Base-by-base conservation (phyloP, 371 early-diverging fungal species). In the Mucor indicus region DNA sequence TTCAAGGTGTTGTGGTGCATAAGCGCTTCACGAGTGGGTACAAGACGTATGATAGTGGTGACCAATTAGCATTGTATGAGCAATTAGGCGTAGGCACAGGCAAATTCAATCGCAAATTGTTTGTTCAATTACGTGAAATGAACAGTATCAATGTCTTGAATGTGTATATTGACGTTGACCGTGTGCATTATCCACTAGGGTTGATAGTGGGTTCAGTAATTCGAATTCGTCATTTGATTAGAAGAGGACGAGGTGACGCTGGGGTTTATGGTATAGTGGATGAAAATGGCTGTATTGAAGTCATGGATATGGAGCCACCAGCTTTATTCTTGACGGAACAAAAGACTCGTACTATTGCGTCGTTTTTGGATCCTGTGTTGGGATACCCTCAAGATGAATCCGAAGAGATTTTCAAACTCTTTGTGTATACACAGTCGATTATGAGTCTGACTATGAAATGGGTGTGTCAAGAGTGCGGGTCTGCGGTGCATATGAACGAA, bases 381-480 rank as follows among this genome's bases (percentile, higher is more conserved):
- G n/a, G n/a, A n/a, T n/a, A n/a, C n/a, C n/a, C n/a, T n/a, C n/a
- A n/a, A n/a, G n/a, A n/a, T n/a, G n/a, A n/a, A n/a, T n/a, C n/a
- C n/a, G n/a, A n/a, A n/a, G n/a, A n/a, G n/a, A n/a, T n/a, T n/a
- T n/a, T n/a, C n/a, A n/a, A n/a, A n/a, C n/a, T n/a, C n/a, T n/a
- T n/a, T n/a, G n/a, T n/a, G n/a, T n/a, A n/a, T n/a, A n/a, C n/a
- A n/a, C n/a, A n/a, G n/a, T n/a, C n/a, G n/a, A n/a, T 56, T 12
- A 25, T 48, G 2, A 21, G 11, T 3, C 12, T 63, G 11, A 24
- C 19, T 0, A 13, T 67, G 6, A 35, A 53, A 20, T 66, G 67
- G 64, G 13, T 41, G 11, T 73, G 73, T 24, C 15, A 24, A 1
- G 41, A 50, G 1, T 73, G 73, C 30, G 59, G 56, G 1, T 48